These are phyloP conservation scores for Candida krabiensis DNA, from an alignment of 805 yeast genomes.

Conservation along the genomic window DNA sequence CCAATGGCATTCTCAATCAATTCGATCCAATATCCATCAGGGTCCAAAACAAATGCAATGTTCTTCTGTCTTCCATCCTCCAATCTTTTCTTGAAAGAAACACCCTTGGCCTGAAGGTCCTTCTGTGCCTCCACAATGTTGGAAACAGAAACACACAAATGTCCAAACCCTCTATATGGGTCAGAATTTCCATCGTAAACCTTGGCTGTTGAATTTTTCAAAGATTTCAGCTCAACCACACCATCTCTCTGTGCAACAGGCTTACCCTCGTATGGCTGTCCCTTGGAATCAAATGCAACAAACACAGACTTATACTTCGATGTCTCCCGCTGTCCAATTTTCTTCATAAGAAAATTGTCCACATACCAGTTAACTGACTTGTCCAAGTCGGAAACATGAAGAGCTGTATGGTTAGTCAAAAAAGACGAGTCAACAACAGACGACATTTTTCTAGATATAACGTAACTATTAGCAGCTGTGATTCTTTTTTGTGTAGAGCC, in stretches of 20 bases:
- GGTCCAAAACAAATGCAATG: conserved; percentile 94
- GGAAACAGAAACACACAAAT: conserved; percentile 84
- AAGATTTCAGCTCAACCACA: conserved; percentile 75
- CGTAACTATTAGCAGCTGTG: too few relatives aligned
- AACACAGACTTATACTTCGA: conserved; percentile 69
- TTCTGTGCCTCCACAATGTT: conserved; percentile 66
- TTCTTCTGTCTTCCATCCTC: conserved; percentile 89
- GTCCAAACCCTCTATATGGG: conserved; percentile 91
- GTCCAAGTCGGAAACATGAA: conserved; percentile 81
- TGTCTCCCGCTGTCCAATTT: conserved; percentile 50
- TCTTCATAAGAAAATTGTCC: conserved; percentile 70
- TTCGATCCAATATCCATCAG: conserved; percentile 97
- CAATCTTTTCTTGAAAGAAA: conserved; percentile 76
- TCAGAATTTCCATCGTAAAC: conserved; percentile 82
- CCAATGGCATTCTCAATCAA: conserved; percentile 58
- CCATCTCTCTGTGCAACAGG: conserved; percentile 53
- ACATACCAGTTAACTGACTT: conserved; percentile 71
- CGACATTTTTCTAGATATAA: conserved; percentile 6
- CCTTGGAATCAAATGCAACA: conserved; percentile 54
- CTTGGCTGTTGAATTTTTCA: conserved; percentile 63
- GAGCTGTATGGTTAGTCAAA: conserved; percentile 65
- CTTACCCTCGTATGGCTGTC: conserved; percentile 37
- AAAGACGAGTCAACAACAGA: conserved; percentile 36
- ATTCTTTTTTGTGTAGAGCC: too few relatives aligned
- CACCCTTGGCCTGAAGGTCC: conserved; percentile 59